Evolutionary conservation across 2,329 filamentous ascomycete species (phyloP).

Genomic region (Sarocladium strictum): DNA sequence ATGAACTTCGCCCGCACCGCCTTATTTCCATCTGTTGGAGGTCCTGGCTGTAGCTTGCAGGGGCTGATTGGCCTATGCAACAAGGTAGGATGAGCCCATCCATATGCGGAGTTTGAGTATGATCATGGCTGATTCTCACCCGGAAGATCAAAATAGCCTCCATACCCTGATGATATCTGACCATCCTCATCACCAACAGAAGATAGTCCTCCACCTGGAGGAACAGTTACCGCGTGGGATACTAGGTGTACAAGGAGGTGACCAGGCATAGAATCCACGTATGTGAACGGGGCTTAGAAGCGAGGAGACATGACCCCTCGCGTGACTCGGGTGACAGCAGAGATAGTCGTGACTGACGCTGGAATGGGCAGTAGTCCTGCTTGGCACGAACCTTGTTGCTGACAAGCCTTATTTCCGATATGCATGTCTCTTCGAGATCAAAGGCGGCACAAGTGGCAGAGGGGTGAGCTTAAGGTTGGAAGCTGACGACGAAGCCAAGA

Average conservation of each 20-base stretch:
- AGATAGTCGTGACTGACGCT: neutral
- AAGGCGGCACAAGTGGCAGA: neutral
- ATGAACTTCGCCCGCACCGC: too few species aligned
- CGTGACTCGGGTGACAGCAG: neutral
- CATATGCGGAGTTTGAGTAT: neutral
- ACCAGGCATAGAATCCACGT: neutral
- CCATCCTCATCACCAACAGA: neutral
- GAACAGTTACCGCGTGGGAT: neutral
- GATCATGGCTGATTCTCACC: too few species aligned
- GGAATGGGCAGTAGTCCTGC: neutral
- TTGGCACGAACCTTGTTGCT: neutral
- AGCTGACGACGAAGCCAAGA: too few species aligned
- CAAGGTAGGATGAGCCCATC: neutral
- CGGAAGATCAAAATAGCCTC: neutral
- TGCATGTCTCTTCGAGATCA: neutral
- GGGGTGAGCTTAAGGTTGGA: neutral
- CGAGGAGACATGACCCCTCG: neutral
- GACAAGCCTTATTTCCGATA: conserved; percentile 3
- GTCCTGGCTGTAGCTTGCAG: too few species aligned
- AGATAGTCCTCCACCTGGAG: neutral
- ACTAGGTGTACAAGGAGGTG: neutral
- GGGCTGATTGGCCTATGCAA: too few species aligned
- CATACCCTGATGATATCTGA: neutral
- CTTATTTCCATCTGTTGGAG: too few species aligned
- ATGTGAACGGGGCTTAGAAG: neutral